Percentiles rank a stretch among this genome's conserved stretches.
Evolutionary conservation across 345 rosid genomes (phyloP).

Genomic region (Camelina neglecta): DNA sequence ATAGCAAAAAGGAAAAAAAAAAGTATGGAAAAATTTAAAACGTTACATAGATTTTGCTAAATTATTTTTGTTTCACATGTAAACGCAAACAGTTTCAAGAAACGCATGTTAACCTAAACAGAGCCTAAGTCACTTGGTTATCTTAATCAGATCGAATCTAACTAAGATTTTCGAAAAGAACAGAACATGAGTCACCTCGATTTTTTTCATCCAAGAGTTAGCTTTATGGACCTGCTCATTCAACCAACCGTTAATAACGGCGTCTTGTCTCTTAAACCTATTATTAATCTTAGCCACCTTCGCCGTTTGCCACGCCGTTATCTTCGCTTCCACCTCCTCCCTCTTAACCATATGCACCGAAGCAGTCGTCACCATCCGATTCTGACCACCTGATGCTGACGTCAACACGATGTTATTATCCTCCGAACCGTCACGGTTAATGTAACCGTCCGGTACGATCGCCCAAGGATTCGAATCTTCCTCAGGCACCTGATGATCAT

Average conservation of each 20-base stretch:
- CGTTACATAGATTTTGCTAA: neutral
- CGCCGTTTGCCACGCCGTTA: slow-evolving; percentile 93
- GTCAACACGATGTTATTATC: slow-evolving; percentile 27
- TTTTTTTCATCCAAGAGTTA: slow-evolving; percentile 85
- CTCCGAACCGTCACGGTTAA: slow-evolving; percentile 30
- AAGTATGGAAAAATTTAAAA: neutral
- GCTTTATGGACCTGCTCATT: slow-evolving; percentile 82
- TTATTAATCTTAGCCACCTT: slow-evolving; percentile 87
- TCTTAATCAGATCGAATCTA: neutral
- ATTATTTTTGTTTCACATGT: neutral
- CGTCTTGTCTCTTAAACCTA: slow-evolving; percentile 93
- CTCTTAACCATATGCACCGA: slow-evolving; percentile 84
- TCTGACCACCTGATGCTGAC: slow-evolving; percentile 23
- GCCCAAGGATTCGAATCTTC: slow-evolving; percentile 86
- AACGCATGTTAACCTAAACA: neutral
- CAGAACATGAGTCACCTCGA: slow-evolving; percentile 63
- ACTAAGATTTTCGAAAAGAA: neutral
- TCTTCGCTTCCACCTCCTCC: slow-evolving; percentile 94
- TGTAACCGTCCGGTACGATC: slow-evolving; percentile 61
- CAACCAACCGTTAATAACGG: slow-evolving; percentile 89
- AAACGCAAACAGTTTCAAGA: neutral
- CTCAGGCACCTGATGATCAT: slow-evolving; percentile 59
- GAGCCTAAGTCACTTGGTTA: neutral
- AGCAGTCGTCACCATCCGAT: slow-evolving; percentile 42
- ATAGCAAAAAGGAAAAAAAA: neutral